Conservation (phyloP, 2,329 filamentous ascomycete genomes). For the Atkinsonella hypoxylon region DNA sequence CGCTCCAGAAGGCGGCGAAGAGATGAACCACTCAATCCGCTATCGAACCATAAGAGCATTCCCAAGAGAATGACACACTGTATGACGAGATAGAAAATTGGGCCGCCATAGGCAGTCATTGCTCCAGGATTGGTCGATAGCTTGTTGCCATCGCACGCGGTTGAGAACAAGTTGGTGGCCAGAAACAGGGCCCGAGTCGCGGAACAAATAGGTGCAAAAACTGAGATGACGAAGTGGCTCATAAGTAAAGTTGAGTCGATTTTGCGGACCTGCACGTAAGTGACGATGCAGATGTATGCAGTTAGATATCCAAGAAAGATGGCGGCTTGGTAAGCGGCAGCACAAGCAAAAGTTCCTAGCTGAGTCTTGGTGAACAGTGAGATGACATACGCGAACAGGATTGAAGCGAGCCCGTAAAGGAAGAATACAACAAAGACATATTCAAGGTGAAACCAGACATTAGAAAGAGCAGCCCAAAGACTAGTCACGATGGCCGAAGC, state of each 20-base stretch:
- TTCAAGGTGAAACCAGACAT: slow-evolving; percentile 64
- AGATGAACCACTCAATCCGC: slow-evolving; percentile 51
- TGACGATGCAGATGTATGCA: slow-evolving; percentile 59
- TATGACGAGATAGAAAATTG: slow-evolving; percentile 69
- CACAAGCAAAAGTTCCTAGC: slow-evolving; percentile 73
- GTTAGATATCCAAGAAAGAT: slow-evolving; percentile 62
- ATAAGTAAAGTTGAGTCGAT: slow-evolving; percentile 57
- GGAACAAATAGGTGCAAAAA: slow-evolving; percentile 66
- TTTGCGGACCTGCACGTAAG: slow-evolving; percentile 57
- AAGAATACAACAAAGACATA: slow-evolving; percentile 75
- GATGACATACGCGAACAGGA: slow-evolving; percentile 65
- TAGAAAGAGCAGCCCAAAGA: slow-evolving; percentile 53
- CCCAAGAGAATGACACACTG: slow-evolving; percentile 62
- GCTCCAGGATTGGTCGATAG: slow-evolving; percentile 57
- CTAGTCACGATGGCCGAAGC: slow-evolving; percentile 54
- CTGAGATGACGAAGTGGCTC: slow-evolving; percentile 63
- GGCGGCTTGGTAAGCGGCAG: slow-evolving; percentile 63
- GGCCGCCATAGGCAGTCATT: slow-evolving; percentile 67
- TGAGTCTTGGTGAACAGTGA: slow-evolving; percentile 72
- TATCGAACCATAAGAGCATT: slow-evolving; percentile 69
- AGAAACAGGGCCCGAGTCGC: slow-evolving; percentile 64
- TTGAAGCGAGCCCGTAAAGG: slow-evolving; percentile 70
- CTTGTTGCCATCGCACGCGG: slow-evolving; percentile 55
- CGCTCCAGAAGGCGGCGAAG: slow-evolving; percentile 29
- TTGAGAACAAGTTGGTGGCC: slow-evolving; percentile 71